phyloP scores from a whole-genome alignment of 2,329 filamentous ascomycete genomes.

The Neophaeococcomyces mojaviensis region DNA sequence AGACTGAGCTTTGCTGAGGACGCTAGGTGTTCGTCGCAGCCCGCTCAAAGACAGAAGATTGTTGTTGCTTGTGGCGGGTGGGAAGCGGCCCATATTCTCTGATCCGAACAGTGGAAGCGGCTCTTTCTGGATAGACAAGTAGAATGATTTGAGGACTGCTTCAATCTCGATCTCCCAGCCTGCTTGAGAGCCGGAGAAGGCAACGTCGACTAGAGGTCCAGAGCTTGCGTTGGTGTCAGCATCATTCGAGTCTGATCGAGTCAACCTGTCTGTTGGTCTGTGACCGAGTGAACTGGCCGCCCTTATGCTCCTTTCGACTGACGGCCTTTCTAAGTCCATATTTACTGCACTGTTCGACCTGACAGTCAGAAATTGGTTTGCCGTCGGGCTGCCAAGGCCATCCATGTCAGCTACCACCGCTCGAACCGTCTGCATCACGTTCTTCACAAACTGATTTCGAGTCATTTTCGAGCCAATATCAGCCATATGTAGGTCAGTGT shows the following conservation, averaged over 20 bases:
- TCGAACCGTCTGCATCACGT: constrained; percentile 83
- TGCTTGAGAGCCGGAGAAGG: constrained; percentile 66
- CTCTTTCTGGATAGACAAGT: constrained; percentile 78
- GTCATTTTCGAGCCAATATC: constrained; percentile 98
- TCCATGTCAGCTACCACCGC: constrained; percentile 62
- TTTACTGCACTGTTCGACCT: neutral
- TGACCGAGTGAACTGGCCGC: constrained; percentile 8
- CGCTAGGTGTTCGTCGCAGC: constrained; percentile 79
- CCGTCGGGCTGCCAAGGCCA: neutral
- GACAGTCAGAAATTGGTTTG: constrained; percentile 7
- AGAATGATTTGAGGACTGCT: constrained; percentile 84
- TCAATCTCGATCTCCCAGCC: constrained; percentile 88
- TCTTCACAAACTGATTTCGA: constrained; percentile 85
- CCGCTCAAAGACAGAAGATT: constrained; percentile 67
- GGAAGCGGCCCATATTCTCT: constrained; percentile 37
- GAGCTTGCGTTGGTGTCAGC: constrained; percentile 41
- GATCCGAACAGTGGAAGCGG: constrained; percentile 79
- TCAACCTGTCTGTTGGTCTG: constrained; percentile 23
- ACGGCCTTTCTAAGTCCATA: neutral
- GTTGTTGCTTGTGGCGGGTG: constrained; percentile 37
- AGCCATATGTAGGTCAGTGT: constrained; percentile 90
- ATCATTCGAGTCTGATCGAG: constrained; percentile 27
- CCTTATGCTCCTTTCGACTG: constrained; percentile 10
- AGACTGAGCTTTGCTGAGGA: constrained; percentile 86
- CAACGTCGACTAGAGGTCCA: constrained; percentile 68